Evolutionary conservation across 352 stramenopile species (phyloP), one percentile per base, ranked within the genome.

Genomic region (Pythium angustatum): DNA sequence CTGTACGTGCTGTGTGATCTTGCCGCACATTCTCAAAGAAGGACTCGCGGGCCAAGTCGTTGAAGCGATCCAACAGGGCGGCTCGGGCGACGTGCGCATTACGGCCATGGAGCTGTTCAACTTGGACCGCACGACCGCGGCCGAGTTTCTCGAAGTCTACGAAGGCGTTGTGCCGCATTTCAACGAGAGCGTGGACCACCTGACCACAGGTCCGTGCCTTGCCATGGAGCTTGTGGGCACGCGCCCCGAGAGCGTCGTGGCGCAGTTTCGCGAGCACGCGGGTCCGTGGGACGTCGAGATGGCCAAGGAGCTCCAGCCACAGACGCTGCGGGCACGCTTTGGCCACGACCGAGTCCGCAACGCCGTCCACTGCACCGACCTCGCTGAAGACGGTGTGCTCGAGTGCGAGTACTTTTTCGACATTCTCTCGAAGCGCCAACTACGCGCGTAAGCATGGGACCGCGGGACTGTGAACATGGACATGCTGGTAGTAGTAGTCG

Each of bases 351-450:
- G 80, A 40, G 82, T 97, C 50, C 77, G 81, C 40, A 98, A 97
- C 65, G 93, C 85, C 12, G 82, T 98, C 21, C 93, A 98, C 66
- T 98, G 91, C 82, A 98, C 94, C 0, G 94, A 98, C 64, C 69
- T 98, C 11, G 60, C 76, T 1, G 92, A 97, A 43, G 93, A 98
- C 72, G 92, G 91, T 27, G 68, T 88, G 19, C 75, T 95, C 30
- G 94, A 98, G 70, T 96, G 77, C 50, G 78, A 96, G 55, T 98
- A 97, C 69, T 98, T 98, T 66, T 98, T 98, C 68, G 85, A 97
- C 63, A 89, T 98, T n/a, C 73, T 98, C 24, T 91, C 91, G 40
- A 75, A 83, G 45, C 81, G 81, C 26, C 73, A 90, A 60, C 49
- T 79, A 15, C 68, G 66, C 17, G 49, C 41, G 21, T 81, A 65